phyloP scores from a whole-genome alignment of 2,329 filamentous ascomycete genomes.

The Cercospora sp. region DNA sequence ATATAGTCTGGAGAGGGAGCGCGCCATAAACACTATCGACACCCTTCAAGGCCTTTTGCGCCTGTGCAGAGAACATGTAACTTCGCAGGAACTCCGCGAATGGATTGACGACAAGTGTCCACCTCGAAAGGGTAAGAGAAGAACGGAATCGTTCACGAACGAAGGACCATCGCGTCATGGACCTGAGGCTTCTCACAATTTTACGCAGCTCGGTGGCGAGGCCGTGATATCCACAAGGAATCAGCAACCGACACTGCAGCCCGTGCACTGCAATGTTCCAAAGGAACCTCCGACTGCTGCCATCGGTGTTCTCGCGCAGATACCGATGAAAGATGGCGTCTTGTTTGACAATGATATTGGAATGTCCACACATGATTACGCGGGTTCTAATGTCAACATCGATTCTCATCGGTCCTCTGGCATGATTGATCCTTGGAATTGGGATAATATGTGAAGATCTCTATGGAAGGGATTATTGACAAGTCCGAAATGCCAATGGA shows the following conservation, averaged over 20 bases:
- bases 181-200: background rate
- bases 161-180: background rate
- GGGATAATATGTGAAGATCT: background rate
- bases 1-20: background rate
- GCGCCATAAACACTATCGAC: background rate
- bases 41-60: background rate
- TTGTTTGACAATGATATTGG: background rate
- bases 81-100: background rate
- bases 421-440: background rate
- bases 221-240: too few relatives aligned
- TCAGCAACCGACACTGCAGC: background rate
- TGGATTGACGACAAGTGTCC: background rate
- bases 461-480: background rate
- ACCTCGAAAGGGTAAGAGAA: background rate
- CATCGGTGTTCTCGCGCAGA: background rate
- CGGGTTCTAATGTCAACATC: background rate
- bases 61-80: background rate
- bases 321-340: background rate
- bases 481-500: background rate
- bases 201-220: background rate
- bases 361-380: background rate
- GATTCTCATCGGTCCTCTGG: background rate
- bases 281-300: background rate
- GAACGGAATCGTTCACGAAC: background rate
- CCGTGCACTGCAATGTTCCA: background rate